A percentile compares a stretch with the other conserved stretches of the same genome.
Evolutionary conservation across 1,284 basidiomycete species (phyloP).

Genomic region (Pascua sp.): DNA sequence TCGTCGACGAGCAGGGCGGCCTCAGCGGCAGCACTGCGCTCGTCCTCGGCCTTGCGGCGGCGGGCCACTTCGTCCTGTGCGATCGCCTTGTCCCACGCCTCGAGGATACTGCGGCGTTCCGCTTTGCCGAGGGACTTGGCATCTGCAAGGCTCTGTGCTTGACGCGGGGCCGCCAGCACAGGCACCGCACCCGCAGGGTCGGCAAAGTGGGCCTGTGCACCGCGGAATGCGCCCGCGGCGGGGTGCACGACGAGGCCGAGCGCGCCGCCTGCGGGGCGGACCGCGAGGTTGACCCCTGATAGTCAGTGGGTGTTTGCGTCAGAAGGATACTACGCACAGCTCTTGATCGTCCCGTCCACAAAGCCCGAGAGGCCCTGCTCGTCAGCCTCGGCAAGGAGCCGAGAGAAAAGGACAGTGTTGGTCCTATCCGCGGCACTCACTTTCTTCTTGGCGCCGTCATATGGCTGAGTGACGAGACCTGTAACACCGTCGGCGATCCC

Average conservation of each 20-base stretch:
- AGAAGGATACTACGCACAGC: slow-evolving; percentile 30
- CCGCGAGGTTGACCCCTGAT: slow-evolving; percentile 51
- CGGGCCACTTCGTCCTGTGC: too few relatives aligned
- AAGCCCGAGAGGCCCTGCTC: slow-evolving; percentile 40
- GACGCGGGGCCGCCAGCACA: slow-evolving; percentile 7
- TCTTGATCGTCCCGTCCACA: slow-evolving; percentile 2
- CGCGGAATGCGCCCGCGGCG: slow-evolving; percentile 6
- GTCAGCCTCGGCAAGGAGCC: slow-evolving; percentile 55
- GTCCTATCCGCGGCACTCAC: slow-evolving; percentile 45
- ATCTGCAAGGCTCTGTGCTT: neutral
- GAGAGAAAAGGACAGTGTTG: slow-evolving; percentile 60
- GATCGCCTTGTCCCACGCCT: neutral
- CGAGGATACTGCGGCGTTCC: slow-evolving; percentile 4
- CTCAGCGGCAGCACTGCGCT: too few relatives aligned
- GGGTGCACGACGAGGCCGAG: slow-evolving; percentile 19
- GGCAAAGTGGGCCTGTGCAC: slow-evolving; percentile 4
- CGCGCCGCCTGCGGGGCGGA: slow-evolving; percentile 51
- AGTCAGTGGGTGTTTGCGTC: neutral
- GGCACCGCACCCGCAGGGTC: neutral
- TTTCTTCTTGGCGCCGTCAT: slow-evolving; percentile 54
- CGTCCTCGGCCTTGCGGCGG: too few relatives aligned
- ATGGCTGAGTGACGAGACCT: slow-evolving; percentile 56
- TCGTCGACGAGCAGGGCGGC: too few relatives aligned
- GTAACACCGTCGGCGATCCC: slow-evolving; percentile 58
- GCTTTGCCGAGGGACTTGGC: neutral